Percentiles rank a stretch among this genome's conserved stretches.
These are phyloP conservation scores for Ophiosphaerella herpotricha DNA, from an alignment of 2,329 filamentous ascomycete genomes.

Conservation along the genomic window DNA sequence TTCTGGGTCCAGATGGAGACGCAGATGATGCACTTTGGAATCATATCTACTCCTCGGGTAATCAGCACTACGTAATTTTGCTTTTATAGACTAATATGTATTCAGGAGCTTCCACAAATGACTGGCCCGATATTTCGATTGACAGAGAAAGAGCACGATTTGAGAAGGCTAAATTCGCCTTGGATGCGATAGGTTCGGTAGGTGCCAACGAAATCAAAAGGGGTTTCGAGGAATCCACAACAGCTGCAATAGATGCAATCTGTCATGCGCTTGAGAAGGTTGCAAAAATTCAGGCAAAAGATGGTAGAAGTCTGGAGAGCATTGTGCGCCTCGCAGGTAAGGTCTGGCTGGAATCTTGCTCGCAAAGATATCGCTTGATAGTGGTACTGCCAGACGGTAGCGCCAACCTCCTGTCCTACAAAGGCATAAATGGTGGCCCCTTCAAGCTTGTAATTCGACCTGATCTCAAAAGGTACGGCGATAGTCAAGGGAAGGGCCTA, in stretches of 20 bases:
- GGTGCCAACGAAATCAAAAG: constrained; percentile 2
- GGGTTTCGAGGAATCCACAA: constrained; percentile 4
- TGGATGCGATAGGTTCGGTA: constrained; percentile 5
- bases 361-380: constrained; percentile 14
- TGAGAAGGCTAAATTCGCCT: constrained; percentile 8
- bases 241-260: neutral
- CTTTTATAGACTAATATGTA: neutral
- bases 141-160: constrained; percentile 11
- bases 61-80: neutral
- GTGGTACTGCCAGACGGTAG: constrained; percentile 5
- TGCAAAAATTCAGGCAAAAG: constrained; percentile 1
- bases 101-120: neutral
- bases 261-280: constrained; percentile 3
- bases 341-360: constrained; percentile 18
- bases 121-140: constrained; percentile 11
- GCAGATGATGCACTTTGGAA: constrained; percentile 8
- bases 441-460: constrained; percentile 14
- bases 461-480: constrained; percentile 17
- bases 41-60: constrained; percentile 8
- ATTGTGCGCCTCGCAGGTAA: constrained; percentile 11
- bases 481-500: constrained; percentile 15
- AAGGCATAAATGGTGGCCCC: neutral
- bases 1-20: constrained; percentile 13
- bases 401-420: constrained; percentile 2
- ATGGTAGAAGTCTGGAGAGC: constrained; percentile 3